Conservation (phyloP, 2,329 filamentous ascomycete genomes). For the Trichoderma sp. region DNA sequence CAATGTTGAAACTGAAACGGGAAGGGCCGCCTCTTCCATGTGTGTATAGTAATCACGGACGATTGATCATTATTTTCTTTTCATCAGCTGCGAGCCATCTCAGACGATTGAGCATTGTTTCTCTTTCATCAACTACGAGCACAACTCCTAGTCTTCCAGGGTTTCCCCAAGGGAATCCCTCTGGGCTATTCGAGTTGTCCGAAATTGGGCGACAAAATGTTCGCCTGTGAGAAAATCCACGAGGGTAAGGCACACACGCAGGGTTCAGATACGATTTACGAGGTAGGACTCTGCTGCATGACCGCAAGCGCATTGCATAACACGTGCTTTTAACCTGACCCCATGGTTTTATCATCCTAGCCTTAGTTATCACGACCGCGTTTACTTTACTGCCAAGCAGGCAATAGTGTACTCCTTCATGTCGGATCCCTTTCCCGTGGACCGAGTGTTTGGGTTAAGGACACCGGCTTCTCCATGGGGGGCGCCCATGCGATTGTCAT, state of each 20-base stretch:
- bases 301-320: neutral
- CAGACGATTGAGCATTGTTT: neutral
- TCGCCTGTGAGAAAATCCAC: neutral
- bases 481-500: too few relatives aligned
- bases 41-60: neutral
- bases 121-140: neutral
- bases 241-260: neutral
- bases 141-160: neutral
- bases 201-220: neutral
- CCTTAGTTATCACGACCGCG: neutral
- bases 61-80: neutral
- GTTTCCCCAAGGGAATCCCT: neutral
- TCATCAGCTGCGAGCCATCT: neutral
- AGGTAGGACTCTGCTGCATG: neutral
- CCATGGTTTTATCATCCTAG: neutral
- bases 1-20: neutral
- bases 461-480: neutral
- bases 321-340: neutral
- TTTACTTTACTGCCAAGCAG: neutral
- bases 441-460: conserved; percentile 5
- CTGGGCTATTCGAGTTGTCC: neutral
- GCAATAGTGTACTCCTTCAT: neutral
- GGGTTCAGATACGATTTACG: neutral
- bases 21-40: neutral
- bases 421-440: conserved; percentile 1